A percentile compares a stretch with the other conserved stretches of the same genome.
phyloP scores from a whole-genome alignment of 352 stramenopile species.

The Phytophthora hibernalis region DNA sequence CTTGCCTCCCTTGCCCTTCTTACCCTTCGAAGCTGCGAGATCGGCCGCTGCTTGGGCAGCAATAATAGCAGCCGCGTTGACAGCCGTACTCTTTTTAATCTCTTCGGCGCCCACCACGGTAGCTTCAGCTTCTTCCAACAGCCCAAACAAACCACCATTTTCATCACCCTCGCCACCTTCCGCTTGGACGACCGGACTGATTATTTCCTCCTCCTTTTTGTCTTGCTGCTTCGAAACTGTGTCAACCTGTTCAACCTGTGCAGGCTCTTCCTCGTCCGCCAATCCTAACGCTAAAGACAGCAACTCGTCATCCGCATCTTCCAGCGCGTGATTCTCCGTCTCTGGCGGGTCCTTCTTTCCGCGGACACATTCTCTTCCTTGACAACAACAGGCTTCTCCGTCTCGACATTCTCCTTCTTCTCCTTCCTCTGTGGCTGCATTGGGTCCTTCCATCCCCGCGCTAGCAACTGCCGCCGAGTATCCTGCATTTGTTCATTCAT shows the following conservation, averaged over 20 bases:
- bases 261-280: conserved; percentile 8
- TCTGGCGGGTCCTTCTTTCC: not conserved
- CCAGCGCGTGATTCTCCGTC: not conserved
- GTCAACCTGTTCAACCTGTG: conserved; percentile 4
- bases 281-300: conserved; percentile 32
- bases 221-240: not conserved
- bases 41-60: conserved; percentile 31
- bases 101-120: conserved; percentile 41
- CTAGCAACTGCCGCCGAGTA: conserved; percentile 48
- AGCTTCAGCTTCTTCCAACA: conserved; percentile 50
- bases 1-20: conserved; percentile 45
- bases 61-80: conserved; percentile 37
- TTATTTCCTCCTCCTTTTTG: not conserved
- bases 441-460: conserved; percentile 56
- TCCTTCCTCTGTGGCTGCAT: conserved; percentile 47
- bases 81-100: conserved; percentile 52
- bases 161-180: conserved; percentile 25
- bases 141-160: conserved; percentile 41
- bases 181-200: not conserved
- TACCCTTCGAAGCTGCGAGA: conserved; percentile 31
- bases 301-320: conserved; percentile 38
- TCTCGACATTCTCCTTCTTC: conserved; percentile 42
- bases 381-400: conserved; percentile 25
- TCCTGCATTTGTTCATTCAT: conserved; percentile 49
- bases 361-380: not conserved